Base-by-base conservation (phyloP, 192 early-diverging fungal genomes). In the Entomortierella lignicola region DNA sequence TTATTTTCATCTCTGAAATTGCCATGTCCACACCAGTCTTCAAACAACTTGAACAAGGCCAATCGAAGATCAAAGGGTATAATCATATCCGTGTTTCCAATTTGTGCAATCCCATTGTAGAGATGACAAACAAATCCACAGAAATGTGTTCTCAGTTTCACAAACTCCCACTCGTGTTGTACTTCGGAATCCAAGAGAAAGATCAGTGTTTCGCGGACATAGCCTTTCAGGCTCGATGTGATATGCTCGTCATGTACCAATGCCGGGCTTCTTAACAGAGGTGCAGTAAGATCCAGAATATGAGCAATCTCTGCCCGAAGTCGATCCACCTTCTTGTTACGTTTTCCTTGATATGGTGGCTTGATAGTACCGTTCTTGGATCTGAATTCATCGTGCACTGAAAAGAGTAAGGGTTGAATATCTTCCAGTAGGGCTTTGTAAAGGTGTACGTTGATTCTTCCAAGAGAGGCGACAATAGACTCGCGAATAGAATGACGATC, bases 21-120 rank as follows among this genome's bases (percentile, higher is more conserved):
- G 31, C 97, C 96, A 71, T 94, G 88, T 10, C 97, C 92, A 81
- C 95, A 95, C 98, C 98, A 99, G 25, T 91, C 86, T 80, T 97
- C 95, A 85, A 97, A 93, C 52, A 97, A 82, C 59, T 86, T 84
- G 82, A 96, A 99, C 37, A 97, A 61, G 2, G 84, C 85, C 18
- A 88, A 77, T 42, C 98, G 87, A 0, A 90, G 86, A 58, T 96
- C 93, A 81, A 93, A 93, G 0, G 95, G 86, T 64, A 99, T 91
- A 66, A 87, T 85, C 0, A 69, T 71, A 31, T 85, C 74, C 8
- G 57, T 71, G 57, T 66, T 73, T 0, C 65, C 67, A 34, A 86
- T 48, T 5, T 69, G 69, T 20, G 89, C 87, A 13, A 97, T 81
- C 20, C 85, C 85, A 54, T 92, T 89, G 75, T 95, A 97, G 5